Conservation (phyloP, 1,139 yeast species). For the Zygosaccharomyces pseudobailii region DNA sequence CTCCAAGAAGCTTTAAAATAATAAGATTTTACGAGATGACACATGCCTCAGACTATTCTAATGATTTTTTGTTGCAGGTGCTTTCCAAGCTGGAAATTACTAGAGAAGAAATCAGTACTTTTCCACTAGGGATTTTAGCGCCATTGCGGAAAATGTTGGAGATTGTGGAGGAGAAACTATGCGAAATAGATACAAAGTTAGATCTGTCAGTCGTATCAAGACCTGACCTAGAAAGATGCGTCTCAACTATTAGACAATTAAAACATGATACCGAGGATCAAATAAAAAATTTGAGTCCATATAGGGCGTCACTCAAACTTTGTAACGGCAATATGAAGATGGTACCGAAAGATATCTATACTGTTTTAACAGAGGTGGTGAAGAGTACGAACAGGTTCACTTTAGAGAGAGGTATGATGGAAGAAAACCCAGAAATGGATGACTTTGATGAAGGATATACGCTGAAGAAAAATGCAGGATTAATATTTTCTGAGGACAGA, state of each 20-base stretch:
- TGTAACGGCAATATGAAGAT: slow-evolving; percentile 1
- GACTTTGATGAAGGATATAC: slow-evolving; percentile 21
- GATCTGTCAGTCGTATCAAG: slow-evolving; percentile 62
- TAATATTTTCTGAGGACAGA: slow-evolving; percentile 73
- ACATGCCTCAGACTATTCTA: slow-evolving; percentile 49
- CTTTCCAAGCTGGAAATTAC: slow-evolving; percentile 55
- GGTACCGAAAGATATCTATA: slow-evolving; percentile 16
- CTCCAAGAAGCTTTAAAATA: slow-evolving; percentile 60
- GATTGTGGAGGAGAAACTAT: slow-evolving; percentile 52
- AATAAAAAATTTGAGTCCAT: slow-evolving; percentile 1
- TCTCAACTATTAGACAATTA: slow-evolving; percentile 9
- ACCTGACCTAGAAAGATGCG: slow-evolving; percentile 48
- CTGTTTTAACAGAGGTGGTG: slow-evolving; percentile 19
- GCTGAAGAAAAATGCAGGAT: slow-evolving; percentile 30
- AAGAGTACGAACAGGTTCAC: slow-evolving; percentile 11
- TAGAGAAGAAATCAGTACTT: slow-evolving; percentile 54
- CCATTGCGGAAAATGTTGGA: slow-evolving; percentile 61
- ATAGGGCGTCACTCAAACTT: neutral
- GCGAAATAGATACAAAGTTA: slow-evolving; percentile 45
- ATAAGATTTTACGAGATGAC: slow-evolving; percentile 59
- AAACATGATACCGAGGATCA: slow-evolving; percentile 4
- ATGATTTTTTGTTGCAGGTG: slow-evolving; percentile 51
- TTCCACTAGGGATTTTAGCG: slow-evolving; percentile 65
- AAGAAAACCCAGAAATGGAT: slow-evolving; percentile 15
- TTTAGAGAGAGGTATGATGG: slow-evolving; percentile 6